Conservation (phyloP, 2,329 filamentous ascomycete genomes). For the Dactylonectria estremocensis region DNA sequence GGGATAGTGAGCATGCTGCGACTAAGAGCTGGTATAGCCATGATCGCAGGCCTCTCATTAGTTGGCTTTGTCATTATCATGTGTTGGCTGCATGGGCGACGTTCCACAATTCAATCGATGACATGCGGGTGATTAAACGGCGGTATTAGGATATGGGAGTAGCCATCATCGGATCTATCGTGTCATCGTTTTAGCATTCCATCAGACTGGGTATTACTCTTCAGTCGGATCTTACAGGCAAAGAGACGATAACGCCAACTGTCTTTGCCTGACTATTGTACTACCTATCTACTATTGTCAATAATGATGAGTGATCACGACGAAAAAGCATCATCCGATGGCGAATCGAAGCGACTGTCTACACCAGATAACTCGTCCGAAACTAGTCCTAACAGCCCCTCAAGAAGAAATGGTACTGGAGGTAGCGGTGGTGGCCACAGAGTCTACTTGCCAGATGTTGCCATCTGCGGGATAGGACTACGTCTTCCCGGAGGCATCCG, state of each 20-base stretch:
- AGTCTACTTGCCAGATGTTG: not conserved
- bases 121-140: not conserved
- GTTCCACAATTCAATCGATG: not conserved
- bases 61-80: not conserved
- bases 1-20: not conserved
- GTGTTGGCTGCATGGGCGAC: not conserved
- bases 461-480: not conserved
- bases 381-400: not conserved
- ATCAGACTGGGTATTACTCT: not conserved
- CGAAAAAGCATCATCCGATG: not conserved
- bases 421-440: not conserved
- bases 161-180: not conserved
- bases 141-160: not conserved
- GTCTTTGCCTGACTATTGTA: not conserved
- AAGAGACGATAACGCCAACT: not conserved
- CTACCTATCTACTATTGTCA: not conserved
- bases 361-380: not conserved
- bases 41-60: not conserved
- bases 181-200: not conserved
- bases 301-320: not conserved
- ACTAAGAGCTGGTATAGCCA: not conserved
- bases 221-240: not conserved
- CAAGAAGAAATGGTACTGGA: not conserved
- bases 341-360: not conserved
- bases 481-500: not conserved